These are phyloP conservation scores for Emmonsiellopsis sp. DNA, from an alignment of 2,329 filamentous ascomycete species.

Conservation along the genomic window DNA sequence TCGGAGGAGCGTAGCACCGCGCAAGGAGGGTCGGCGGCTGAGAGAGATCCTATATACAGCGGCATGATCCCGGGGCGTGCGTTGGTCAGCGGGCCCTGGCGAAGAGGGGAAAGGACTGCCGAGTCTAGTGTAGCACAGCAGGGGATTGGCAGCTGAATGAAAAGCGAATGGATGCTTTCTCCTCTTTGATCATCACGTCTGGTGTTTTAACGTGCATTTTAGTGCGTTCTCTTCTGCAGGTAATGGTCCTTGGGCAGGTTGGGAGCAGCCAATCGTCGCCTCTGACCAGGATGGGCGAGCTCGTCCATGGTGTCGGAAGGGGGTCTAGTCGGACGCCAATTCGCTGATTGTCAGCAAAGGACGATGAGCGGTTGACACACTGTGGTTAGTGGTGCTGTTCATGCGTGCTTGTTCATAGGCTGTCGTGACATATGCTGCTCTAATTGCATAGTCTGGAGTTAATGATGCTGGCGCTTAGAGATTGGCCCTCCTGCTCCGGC, in stretches of 20 bases:
- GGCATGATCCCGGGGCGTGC: background rate
- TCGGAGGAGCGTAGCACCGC: background rate
- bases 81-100: background rate
- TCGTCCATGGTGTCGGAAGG: background rate
- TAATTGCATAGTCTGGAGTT: slow-evolving; percentile 4
- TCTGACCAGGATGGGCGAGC: background rate
- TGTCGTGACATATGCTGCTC: background rate
- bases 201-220: background rate
- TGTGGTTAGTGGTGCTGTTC: background rate
- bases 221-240: background rate
- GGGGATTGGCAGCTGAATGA: background rate
- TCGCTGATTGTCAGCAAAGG: background rate
- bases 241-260: background rate
- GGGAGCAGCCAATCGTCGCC: slow-evolving; percentile 1
- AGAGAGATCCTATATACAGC: background rate
- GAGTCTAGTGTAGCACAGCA: background rate
- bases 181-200: background rate
- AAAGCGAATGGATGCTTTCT: background rate
- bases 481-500: slow-evolving; percentile 3
- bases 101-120: background rate
- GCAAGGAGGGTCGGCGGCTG: background rate
- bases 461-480: slow-evolving; percentile 16
- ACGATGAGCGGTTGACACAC: background rate
- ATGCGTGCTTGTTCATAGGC: background rate
- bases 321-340: background rate